Evolutionary conservation across 495 filamentous ascomycete species (phyloP).

Genomic region (Penicillium arizonense): DNA sequence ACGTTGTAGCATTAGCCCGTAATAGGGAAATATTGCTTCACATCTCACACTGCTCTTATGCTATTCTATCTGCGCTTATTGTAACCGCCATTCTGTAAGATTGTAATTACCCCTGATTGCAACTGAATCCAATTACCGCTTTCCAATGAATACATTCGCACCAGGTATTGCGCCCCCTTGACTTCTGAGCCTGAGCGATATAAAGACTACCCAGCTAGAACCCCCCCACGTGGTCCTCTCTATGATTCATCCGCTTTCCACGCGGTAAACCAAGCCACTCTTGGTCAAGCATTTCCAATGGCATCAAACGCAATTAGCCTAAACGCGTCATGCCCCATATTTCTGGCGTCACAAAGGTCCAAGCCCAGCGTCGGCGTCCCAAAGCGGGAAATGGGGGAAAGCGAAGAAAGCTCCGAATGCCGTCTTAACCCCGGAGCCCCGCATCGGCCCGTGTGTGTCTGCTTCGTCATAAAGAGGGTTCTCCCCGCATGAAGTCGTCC

Average conservation of each 20-base stretch:
- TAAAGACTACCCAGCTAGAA: too few species aligned
- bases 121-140: too few species aligned
- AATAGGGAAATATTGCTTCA: too few species aligned
- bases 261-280: not conserved
- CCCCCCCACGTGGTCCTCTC: not conserved
- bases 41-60: too few species aligned
- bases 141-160: too few species aligned
- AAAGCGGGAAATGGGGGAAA: not conserved
- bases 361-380: slow-evolving; percentile 1
- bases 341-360: not conserved
- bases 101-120: too few species aligned
- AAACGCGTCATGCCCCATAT: not conserved
- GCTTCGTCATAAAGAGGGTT: not conserved
- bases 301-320: slow-evolving; percentile 7
- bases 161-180: too few species aligned
- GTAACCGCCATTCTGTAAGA: too few species aligned
- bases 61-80: too few species aligned
- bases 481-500: not conserved
- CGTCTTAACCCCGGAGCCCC: slow-evolving; percentile 9
- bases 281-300: not conserved
- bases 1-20: too few species aligned
- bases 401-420: not conserved
- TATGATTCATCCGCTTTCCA: not conserved
- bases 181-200: too few species aligned
- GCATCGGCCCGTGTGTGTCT: slow-evolving; percentile 9